These are phyloP conservation scores for Penicillium sp. DNA, from an alignment of 2,329 filamentous ascomycete species.

Conservation along the genomic window DNA sequence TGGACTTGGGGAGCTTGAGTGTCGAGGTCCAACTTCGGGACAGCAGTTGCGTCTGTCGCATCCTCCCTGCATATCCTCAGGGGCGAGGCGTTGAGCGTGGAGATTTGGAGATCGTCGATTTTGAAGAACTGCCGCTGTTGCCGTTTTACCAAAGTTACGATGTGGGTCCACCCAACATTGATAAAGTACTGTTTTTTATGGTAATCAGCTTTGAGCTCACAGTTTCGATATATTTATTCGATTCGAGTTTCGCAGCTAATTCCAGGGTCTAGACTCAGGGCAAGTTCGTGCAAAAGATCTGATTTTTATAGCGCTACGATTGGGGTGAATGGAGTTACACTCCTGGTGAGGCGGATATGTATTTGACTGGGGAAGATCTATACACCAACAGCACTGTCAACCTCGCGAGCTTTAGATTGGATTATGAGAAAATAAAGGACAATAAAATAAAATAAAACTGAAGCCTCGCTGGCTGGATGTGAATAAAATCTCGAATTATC, in stretches of 20 bases:
- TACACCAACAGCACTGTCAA: too few relatives aligned
- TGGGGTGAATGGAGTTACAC: background rate
- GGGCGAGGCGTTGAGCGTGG: background rate
- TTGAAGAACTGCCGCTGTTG: background rate
- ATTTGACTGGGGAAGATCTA: background rate
- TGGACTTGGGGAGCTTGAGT: constrained; percentile 70
- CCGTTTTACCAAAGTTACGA: background rate
- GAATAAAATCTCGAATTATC: too few relatives aligned
- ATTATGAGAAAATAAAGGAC: too few relatives aligned
- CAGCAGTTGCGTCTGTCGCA: constrained; percentile 39
- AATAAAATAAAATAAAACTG: too few relatives aligned
- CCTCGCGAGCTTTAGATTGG: too few relatives aligned
- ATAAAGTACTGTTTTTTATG: background rate
- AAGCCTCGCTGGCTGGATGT: too few relatives aligned
- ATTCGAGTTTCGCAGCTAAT: background rate
- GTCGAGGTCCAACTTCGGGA: constrained; percentile 67
- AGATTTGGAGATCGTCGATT: background rate
- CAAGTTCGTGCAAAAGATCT: background rate
- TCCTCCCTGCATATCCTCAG: constrained; percentile 30
- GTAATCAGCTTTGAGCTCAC: background rate
- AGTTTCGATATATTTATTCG: background rate
- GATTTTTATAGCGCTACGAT: background rate
- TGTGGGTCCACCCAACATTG: background rate
- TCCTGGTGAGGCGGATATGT: background rate
- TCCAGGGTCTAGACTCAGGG: background rate